Percentiles rank a stretch among this genome's conserved stretches.
Conservation (phyloP, 108 stramenopile genomes). For the Fistulifera solaris region DNA sequence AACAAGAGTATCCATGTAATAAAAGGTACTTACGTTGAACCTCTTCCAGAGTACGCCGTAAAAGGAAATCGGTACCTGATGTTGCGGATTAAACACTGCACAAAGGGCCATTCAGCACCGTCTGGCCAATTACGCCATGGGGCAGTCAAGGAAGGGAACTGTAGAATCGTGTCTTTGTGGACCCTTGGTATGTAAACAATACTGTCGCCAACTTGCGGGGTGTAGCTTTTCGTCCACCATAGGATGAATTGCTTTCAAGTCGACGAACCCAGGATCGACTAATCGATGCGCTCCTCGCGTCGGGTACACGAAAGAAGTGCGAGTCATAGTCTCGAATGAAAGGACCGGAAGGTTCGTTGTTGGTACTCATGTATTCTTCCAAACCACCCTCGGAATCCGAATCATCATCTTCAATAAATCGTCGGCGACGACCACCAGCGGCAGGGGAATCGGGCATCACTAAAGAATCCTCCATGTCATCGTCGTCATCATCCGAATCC, state of each 20-base stretch:
- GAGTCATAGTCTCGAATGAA: conserved; percentile 52
- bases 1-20: not conserved
- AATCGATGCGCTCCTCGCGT: conserved; percentile 11
- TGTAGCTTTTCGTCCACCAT: conserved; percentile 48
- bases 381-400: conserved; percentile 6
- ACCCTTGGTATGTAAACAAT: conserved; percentile 82
- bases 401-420: conserved; percentile 7
- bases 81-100: conserved; percentile 56
- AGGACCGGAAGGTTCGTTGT: conserved; percentile 61
- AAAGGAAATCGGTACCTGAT: conserved; percentile 76
- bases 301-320: conserved; percentile 56
- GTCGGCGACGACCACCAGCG: conserved; percentile 3
- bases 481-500: conserved; percentile 15
- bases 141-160: conserved; percentile 41
- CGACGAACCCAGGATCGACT: conserved; percentile 55
- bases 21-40: conserved; percentile 4
- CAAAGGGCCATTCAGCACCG: conserved; percentile 60
- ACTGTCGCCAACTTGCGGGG: conserved; percentile 81
- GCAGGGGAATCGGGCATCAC: not conserved
- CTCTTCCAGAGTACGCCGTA: conserved; percentile 41
- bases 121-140: conserved; percentile 82
- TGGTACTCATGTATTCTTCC: conserved; percentile 46
- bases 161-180: conserved; percentile 54
- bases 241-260: conserved; percentile 39
- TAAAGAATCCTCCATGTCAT: conserved; percentile 16